These are phyloP conservation scores for Diaporthe australafricana DNA, from an alignment of 2,329 filamentous ascomycete genomes.

Conservation along the genomic window DNA sequence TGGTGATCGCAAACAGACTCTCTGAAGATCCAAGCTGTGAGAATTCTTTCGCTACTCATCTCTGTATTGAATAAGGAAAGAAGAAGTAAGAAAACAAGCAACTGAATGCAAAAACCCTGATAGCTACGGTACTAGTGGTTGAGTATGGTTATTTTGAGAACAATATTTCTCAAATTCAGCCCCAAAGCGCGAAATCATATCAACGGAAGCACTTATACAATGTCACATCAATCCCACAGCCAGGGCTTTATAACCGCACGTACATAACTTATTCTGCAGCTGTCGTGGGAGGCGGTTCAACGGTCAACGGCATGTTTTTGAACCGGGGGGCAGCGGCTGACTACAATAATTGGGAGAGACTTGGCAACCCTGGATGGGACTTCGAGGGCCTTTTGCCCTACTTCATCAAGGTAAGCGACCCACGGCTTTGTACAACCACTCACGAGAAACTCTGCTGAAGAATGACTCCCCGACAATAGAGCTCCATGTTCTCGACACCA, in stretches of 20 bases:
- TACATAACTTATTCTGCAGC: not conserved
- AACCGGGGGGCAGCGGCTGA: not conserved
- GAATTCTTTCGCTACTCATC: not conserved
- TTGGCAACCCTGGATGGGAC: not conserved
- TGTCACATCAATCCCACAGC: not conserved
- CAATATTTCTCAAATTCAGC: not conserved
- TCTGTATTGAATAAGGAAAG: not conserved
- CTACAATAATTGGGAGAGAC: not conserved
- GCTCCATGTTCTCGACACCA: not conserved
- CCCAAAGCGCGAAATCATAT: not conserved
- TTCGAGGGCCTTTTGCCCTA: not conserved
- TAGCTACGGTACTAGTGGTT: not conserved
- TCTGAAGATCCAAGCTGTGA: not conserved
- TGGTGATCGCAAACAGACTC: not conserved
- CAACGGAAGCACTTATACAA: not conserved
- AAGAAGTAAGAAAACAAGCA: not conserved
- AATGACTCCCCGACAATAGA: not conserved
- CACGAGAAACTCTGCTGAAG: too few species aligned
- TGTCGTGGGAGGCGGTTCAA: not conserved
- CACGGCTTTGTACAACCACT: fast-evolving
- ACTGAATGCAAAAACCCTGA: not conserved
- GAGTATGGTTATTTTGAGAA: not conserved
- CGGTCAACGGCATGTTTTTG: not conserved
- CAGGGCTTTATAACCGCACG: not conserved
- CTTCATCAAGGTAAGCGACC: not conserved